phyloP scores from a whole-genome alignment of 805 yeast species.

The Saccharomycopsis capsularis region DNA sequence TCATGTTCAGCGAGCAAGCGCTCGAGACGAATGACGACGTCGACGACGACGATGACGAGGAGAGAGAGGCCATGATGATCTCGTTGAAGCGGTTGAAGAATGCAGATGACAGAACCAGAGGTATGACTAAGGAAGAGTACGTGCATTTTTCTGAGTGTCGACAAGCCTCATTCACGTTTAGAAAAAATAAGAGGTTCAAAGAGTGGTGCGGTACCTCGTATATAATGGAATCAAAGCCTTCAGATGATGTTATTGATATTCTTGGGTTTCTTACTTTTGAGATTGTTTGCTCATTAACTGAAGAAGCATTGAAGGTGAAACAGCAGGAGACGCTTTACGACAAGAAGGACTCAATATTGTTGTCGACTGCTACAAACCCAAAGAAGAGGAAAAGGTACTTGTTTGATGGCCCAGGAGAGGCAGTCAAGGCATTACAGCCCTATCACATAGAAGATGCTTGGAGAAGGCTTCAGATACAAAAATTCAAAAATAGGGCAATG shows the following conservation, averaged over 20 bases:
- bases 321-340: conserved; percentile 50
- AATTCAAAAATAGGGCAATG: conserved; percentile 43
- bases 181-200: conserved; percentile 88
- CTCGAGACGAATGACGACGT: conserved; percentile 56
- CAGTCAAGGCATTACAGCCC: conserved; percentile 68
- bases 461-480: conserved; percentile 56
- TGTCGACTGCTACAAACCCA: conserved; percentile 28
- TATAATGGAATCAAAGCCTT: conserved; percentile 82
- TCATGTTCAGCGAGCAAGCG: conserved; percentile 90
- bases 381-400: conserved; percentile 44
- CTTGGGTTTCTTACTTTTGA: conserved; percentile 94
- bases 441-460: conserved; percentile 86
- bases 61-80: conserved; percentile 79
- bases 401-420: conserved; percentile 85
- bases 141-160: conserved; percentile 99
- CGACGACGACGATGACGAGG: conserved; percentile 76
- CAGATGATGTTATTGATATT: conserved; percentile 94
- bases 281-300: conserved; percentile 90
- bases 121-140: conserved; percentile 95
- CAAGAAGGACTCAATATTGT: conserved; percentile 25
- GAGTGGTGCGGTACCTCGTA: conserved; percentile 92
- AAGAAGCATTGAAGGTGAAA: conserved; percentile 79
- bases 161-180: conserved; percentile 92
- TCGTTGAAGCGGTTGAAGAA: conserved; percentile 81
- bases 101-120: conserved; percentile 88